Conservation (phyloP, 441 rosid species). For the Gossypium schwendimanii region DNA sequence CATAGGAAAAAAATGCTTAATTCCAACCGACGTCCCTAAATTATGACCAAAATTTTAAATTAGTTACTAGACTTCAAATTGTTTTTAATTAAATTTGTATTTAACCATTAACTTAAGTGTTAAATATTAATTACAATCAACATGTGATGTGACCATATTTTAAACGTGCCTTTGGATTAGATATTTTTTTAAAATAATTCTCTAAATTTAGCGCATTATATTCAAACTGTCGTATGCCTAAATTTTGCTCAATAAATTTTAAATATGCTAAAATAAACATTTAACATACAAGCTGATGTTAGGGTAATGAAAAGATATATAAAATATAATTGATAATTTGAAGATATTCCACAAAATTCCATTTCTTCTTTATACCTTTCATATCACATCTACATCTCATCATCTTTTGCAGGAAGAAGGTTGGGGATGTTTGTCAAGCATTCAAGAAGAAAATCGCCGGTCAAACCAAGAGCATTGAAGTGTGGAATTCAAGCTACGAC, state of each 20-base stretch:
- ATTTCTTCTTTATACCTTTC: conserved; percentile 24
- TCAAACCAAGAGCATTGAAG: conserved; percentile 44
- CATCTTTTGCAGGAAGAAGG: not conserved
- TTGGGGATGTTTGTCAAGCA: conserved; percentile 49
- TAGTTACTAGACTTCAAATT: not conserved
- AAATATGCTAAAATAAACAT: too few relatives aligned
- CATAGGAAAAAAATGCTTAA: not conserved
- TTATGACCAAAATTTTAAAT: not conserved
- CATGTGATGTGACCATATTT: not conserved
- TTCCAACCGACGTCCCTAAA: not conserved
- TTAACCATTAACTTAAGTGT: too few relatives aligned
- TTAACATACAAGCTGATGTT: too few relatives aligned
- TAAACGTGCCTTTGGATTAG: too few relatives aligned
- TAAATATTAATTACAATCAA: too few relatives aligned
- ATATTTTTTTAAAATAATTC: too few relatives aligned
- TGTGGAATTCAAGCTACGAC: conserved; percentile 58
- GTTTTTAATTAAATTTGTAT: too few relatives aligned
- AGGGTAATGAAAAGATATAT: too few relatives aligned
- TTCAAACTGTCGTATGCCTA: too few relatives aligned
- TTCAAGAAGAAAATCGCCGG: conserved; percentile 61
- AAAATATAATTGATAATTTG: not conserved
- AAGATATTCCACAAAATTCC: conserved; percentile 15
- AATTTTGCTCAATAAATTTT: too few relatives aligned
- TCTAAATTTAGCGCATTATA: too few relatives aligned
- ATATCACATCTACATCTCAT: not conserved